Evolutionary conservation across 345 rosid species (phyloP), one percentile per base, ranked within the genome.

Genomic region (Citrus hindsii): DNA sequence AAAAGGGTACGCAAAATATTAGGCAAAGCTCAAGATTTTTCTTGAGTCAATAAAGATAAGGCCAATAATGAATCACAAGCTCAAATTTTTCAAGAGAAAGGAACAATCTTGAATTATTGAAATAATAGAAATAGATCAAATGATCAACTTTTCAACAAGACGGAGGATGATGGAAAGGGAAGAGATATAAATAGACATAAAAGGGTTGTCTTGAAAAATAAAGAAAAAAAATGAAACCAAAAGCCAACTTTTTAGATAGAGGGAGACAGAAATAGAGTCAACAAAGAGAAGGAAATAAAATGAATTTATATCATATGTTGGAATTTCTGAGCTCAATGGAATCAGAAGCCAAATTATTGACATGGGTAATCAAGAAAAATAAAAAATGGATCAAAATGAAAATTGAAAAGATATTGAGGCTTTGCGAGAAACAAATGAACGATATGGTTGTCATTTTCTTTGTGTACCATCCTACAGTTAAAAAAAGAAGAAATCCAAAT

Each of bases 391-490:
- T 76, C 56, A 58, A 70, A 56, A 53, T 2, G 76, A 64, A 67
- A n/a, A 32, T 75, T 74, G 76, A 75, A 62, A 14, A 8, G 80
- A 27, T 70, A 24, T 13, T 9, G 78, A 58, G 55, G 4, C 48
- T 3, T 12, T 10, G 59, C 19, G 42, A 71, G 55, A 77, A 76
- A 81, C 69, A 70, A 77, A 79, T 58, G 84, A 81, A 82, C 81
- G 55, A 82, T 37, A 77, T 62, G 42, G 76, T 68, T 73, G 71
- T 68, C 83, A 35, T 76, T 80, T 73, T 77, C 82, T 77, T 25
- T 12, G 25, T 64, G 42, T 63, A 63, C 32, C 9, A 53, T 59
- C 3, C 12, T 5, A 38, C 75, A 59, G 64, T 78, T 74, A 18
- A 25, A 25, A 25, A 25, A 27, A 6, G 5, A 19, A 16, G 55